Percentiles rank a stretch among this genome's conserved stretches.
Evolutionary conservation across 179 eudicot species (phyloP).

Genomic region (Spergularia azorica): DNA sequence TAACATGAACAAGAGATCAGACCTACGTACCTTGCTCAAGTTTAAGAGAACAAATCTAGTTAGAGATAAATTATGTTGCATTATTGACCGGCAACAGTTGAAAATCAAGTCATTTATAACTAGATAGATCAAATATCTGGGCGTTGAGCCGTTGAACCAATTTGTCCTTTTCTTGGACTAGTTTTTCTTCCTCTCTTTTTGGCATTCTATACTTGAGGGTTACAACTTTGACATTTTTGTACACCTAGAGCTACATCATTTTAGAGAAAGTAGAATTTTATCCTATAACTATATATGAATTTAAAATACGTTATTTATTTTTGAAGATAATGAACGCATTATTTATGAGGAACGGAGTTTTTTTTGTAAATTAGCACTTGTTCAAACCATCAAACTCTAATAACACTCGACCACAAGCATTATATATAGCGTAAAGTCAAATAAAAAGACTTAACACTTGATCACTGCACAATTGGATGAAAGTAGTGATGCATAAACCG

Average conservation of each 20-base stretch:
- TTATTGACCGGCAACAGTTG: neutral
- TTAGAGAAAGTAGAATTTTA: too few species aligned
- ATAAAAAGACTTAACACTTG: too few species aligned
- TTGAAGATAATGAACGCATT: too few species aligned
- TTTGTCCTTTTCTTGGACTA: constrained; percentile 1
- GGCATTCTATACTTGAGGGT: neutral
- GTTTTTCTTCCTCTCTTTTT: neutral
- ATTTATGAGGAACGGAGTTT: too few species aligned
- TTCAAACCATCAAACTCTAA: too few species aligned
- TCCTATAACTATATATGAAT: neutral
- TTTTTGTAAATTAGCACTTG: too few species aligned
- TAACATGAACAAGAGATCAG: neutral
- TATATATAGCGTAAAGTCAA: too few species aligned
- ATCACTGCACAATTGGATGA: too few species aligned
- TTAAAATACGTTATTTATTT: too few species aligned
- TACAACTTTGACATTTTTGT: neutral
- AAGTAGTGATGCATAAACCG: too few species aligned
- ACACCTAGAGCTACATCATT: neutral
- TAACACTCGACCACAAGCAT: too few species aligned
- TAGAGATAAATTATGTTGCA: too few species aligned
- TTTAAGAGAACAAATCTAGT: neutral
- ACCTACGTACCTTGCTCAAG: neutral
- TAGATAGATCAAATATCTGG: neutral
- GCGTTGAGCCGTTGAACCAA: neutral
- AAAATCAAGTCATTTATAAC: neutral